Base-by-base conservation (phyloP, 1,284 basidiomycete genomes). In the Tetrapyrgos nigripes region DNA sequence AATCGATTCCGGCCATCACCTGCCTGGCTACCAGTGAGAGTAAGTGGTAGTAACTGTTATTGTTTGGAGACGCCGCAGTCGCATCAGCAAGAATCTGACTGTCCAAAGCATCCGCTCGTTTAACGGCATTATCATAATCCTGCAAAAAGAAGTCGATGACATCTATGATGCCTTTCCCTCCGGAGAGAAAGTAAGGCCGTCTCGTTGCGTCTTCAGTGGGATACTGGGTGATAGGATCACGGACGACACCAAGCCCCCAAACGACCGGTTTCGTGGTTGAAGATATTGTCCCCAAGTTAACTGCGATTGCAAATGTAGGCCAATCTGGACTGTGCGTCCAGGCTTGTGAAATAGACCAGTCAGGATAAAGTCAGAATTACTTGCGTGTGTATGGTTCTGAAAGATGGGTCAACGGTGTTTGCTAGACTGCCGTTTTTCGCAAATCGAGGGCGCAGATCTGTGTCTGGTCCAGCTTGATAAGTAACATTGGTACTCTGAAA, bases 201-300 rank as follows among this genome's bases (percentile, higher is more conserved):
- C 76, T 65, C 31, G 61, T 50, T 64, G 62, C 62, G 60, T 61
- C 66, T 72, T 58, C 71, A 73, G 17, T 64, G 57, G 19, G 62
- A 64, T 60, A 67, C 62, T 60, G 75, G 8, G 79, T 67, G 10
- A 71, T 66, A 0, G 80, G 79, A 57, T 78, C 74, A 13, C 81
- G 73, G 5, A 77, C 66, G 10, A 79, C 64, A 0, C 82, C 82
- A 24, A 83, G 61, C 1, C 74, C 71, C 64, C 73, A 77, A 4
- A 81, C 74, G 6, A 76, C 68, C 3, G 77, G 70, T 43, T 61
- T 55, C 4, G 62, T 53, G 4, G 65, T 68, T 8, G 46, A 53
- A 17, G 53, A 46, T 17, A 74, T 65, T 10, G 13, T 64, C 4
- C 72, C 71, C 8, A 68, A 62, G 49, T 76, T 67, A 9, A 73